phyloP scores from a whole-genome alignment of 78 protist genomes.

The Diacronema lutheri region DNA sequence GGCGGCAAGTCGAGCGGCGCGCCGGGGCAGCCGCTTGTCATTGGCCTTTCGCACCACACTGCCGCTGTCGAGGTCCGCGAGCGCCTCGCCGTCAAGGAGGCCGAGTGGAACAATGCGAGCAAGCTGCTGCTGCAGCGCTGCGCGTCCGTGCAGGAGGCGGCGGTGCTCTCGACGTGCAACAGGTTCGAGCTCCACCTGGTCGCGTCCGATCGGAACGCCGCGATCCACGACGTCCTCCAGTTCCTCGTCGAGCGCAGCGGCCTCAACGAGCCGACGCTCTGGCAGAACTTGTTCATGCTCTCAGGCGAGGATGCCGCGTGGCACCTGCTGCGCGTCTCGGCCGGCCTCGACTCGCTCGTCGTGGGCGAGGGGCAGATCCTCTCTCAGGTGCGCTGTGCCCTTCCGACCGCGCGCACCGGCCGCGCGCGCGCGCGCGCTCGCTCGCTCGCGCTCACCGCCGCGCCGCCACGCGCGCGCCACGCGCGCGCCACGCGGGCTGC shows the following conservation, averaged over 20 bases:
- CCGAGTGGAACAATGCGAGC: conserved; percentile 5
- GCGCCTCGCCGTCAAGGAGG: conserved; percentile 35
- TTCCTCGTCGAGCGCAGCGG: background rate
- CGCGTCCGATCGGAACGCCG: conserved; percentile 9
- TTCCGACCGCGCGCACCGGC: no score
- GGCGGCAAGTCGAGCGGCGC: no score
- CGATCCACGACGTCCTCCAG: conserved; percentile 11
- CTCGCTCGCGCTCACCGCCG: no score
- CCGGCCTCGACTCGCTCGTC: conserved; percentile 57
- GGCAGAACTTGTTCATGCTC: conserved; percentile 37
- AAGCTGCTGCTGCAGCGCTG: background rate
- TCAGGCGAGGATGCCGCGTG: conserved; percentile 26
- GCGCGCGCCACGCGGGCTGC: no score
- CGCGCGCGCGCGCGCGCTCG: no score
- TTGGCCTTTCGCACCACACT: conserved; percentile 46
- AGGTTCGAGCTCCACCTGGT: conserved; percentile 44
- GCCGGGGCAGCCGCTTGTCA: background rate
- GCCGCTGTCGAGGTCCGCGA: conserved; percentile 47
- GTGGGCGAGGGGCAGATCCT: conserved; percentile 59
- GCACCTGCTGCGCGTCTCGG: conserved; percentile 41
- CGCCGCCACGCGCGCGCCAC: no score
- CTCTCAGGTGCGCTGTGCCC: conserved; percentile 31
- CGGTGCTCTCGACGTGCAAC: conserved; percentile 54
- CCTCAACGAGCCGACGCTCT: background rate
- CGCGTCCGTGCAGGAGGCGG: conserved; percentile 36